These are phyloP conservation scores for Deinandra increscens DNA, from an alignment of 129 eudicot species.

Conservation along the genomic window DNA sequence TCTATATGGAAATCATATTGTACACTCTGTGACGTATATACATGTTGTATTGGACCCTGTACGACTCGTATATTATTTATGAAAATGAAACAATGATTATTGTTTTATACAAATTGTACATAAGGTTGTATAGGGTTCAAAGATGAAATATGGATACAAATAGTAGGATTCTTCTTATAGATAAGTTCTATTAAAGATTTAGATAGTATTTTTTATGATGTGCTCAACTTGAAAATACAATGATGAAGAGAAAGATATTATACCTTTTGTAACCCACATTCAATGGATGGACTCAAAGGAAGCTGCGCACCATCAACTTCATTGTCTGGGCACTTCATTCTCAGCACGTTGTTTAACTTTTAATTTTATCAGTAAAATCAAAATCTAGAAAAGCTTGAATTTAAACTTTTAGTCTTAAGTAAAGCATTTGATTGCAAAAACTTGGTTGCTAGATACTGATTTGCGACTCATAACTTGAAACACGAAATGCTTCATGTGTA, in stretches of 20 bases:
- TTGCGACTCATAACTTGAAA: not conserved
- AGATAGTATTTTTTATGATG: not conserved
- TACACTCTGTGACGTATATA: too few relatives aligned
- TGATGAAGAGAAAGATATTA: slow-evolving; percentile 36
- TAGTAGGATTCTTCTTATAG: too few relatives aligned
- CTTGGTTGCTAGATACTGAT: not conserved
- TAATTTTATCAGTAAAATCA: not conserved
- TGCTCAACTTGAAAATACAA: slow-evolving; percentile 31
- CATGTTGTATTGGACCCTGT: too few relatives aligned
- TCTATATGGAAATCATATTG: too few relatives aligned
- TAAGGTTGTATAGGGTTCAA: too few relatives aligned
- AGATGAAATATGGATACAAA: too few relatives aligned
- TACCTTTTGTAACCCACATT: slow-evolving; percentile 32
- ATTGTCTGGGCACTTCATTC: slow-evolving; percentile 23
- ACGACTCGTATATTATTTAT: too few relatives aligned
- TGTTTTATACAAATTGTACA: too few relatives aligned
- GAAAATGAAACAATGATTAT: too few relatives aligned
- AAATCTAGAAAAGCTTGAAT: not conserved
- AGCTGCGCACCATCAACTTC: slow-evolving; percentile 38
- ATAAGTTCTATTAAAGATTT: not conserved
- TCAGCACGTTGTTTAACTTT: not conserved
- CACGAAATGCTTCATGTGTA: too few relatives aligned
- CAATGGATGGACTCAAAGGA: slow-evolving; percentile 32
- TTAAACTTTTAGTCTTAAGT: not conserved
- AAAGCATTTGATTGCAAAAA: not conserved